Evolutionary conservation across 495 filamentous ascomycete species (phyloP).

Genomic region (Podospora bellae-mahoneyi): DNA sequence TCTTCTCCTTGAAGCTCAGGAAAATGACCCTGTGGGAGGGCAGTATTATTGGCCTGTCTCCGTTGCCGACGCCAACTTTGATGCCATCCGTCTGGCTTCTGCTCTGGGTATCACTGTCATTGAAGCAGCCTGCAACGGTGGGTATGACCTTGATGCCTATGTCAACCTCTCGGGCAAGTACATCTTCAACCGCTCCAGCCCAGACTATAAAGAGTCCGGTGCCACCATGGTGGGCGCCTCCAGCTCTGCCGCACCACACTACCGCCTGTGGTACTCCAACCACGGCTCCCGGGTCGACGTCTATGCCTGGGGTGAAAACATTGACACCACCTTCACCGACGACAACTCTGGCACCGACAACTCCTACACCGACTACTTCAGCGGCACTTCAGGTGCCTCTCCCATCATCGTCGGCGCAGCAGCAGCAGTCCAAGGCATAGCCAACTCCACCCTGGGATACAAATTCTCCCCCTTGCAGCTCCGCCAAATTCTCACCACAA

Average conservation of each 20-base stretch:
- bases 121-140: conserved; percentile 22
- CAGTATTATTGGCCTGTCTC: conserved; percentile 19
- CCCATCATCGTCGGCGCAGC: conserved; percentile 21
- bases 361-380: conserved; percentile 15
- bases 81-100: conserved; percentile 18
- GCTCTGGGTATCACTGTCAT: conserved; percentile 23
- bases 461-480: conserved; percentile 17
- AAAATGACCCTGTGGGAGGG: conserved; percentile 9
- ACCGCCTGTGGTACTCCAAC: conserved; percentile 16
- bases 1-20: conserved; percentile 22
- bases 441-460: not conserved
- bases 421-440: conserved; percentile 20
- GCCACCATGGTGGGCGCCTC: conserved; percentile 21
- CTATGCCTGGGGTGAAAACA: conserved; percentile 17
- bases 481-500: conserved; percentile 14
- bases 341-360: not conserved
- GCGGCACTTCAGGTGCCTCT: conserved; percentile 20
- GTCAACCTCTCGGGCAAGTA: conserved; percentile 14
- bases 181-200: conserved; percentile 15
- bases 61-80: conserved; percentile 19
- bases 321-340: conserved; percentile 17
- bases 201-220: conserved; percentile 24
- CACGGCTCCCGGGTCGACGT: conserved; percentile 23
- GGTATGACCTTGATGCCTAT: conserved; percentile 17
- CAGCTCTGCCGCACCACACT: conserved; percentile 11